Percentiles rank a stretch among this genome's conserved stretches.
These are phyloP conservation scores for Colletotrichum brevisporum DNA, from an alignment of 2,329 filamentous ascomycete species.

Conservation along the genomic window DNA sequence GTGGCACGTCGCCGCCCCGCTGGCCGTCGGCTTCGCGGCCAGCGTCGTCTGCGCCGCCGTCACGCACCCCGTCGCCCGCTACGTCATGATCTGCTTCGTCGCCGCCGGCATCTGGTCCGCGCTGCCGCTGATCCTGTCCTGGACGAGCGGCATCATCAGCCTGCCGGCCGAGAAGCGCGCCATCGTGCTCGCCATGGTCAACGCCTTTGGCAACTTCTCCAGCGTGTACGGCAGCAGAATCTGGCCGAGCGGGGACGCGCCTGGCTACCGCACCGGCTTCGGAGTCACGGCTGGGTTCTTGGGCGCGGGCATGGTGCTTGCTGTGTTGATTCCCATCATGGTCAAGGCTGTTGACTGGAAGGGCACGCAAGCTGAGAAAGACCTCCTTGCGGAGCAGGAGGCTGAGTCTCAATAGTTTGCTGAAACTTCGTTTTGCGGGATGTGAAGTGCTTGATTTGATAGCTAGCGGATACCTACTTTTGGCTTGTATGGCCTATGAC, in stretches of 20 bases:
- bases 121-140: conserved; percentile 46
- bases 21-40: conserved; percentile 43
- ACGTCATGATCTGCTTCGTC: conserved; percentile 49
- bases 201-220: conserved; percentile 50
- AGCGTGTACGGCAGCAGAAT: conserved; percentile 49
- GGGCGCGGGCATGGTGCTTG: conserved; percentile 45
- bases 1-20: conserved; percentile 43
- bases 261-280: conserved; percentile 47
- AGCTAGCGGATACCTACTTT: neutral
- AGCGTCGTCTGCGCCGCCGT: conserved; percentile 44
- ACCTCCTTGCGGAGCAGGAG: conserved; percentile 21
- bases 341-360: conserved; percentile 39
- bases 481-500: neutral
- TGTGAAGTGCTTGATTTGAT: neutral
- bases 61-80: conserved; percentile 44
- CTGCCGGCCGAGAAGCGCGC: conserved; percentile 50
- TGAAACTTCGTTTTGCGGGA: too few relatives aligned
- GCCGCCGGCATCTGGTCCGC: conserved; percentile 46
- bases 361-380: conserved; percentile 41
- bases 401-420: neutral
- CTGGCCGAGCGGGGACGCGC: conserved; percentile 47
- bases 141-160: conserved; percentile 46
- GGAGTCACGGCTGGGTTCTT: conserved; percentile 48
- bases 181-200: conserved; percentile 50
- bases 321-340: conserved; percentile 43